Base-by-base conservation (phyloP, 225 moss, liverwort and hornwort species). In the Thuidium tamariscinum region DNA sequence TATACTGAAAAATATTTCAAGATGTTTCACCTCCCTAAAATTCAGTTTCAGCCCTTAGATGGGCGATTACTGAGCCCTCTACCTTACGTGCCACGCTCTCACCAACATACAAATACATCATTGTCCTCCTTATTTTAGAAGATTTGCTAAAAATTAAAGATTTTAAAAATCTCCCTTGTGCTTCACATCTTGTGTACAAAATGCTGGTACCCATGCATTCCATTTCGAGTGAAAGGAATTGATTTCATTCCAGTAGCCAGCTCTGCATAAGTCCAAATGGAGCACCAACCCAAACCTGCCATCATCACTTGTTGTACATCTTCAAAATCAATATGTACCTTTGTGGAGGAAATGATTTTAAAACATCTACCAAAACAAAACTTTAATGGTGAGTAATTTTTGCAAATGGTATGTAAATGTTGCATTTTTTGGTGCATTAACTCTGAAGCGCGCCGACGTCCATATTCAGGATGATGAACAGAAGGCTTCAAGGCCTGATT, bases 251-350 rank as follows among this genome's bases (percentile, higher is more conserved):
- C 12, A 29, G 26, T 13, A 57, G n/a, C 20, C 26, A 54, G 7
- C 67, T n/a, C n/a, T 65, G n/a, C n/a, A n/a, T n/a, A n/a, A n/a
- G n/a, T n/a, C n/a, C n/a, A n/a, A n/a, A n/a, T n/a, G n/a, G n/a
- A n/a, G n/a, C n/a, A n/a, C n/a, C n/a, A n/a, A n/a, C 18, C 22
- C 7, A 67, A 11, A 13, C 22, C 12, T 6, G 0, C 3, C 21
- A 66, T 39, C 68, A 15, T 41, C 7, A 37, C 41, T 5, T 41
- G 15, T 14, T 15, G 5, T 8, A 68, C 8, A 67, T 26, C 3
- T 69, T 4, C 69, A 14, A 41, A 69, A 69, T 25, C 8, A 41
- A 4, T 41, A 13, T 23, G 37, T 37, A 0, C 20, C 8, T 25
- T 8, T 0, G 1, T 26, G 15, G 0, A 41, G 41, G 13, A 68